phyloP scores from a whole-genome alignment of 441 rosid species.

The Gossypium lobatum region DNA sequence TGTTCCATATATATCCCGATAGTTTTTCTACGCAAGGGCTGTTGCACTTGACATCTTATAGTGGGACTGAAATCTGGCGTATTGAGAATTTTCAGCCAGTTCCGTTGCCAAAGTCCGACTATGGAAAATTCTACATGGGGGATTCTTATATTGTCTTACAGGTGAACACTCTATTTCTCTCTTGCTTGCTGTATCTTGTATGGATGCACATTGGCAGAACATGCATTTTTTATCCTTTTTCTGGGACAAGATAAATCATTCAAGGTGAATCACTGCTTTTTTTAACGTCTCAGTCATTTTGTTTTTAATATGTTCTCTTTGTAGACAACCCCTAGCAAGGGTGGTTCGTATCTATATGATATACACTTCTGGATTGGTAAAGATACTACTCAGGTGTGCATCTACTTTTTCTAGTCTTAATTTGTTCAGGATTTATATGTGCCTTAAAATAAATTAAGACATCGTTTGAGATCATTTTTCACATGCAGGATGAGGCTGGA shows the following conservation, averaged over 20 bases:
- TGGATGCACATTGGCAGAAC: not conserved
- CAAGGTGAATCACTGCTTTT: not conserved
- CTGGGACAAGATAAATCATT: not conserved
- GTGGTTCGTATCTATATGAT: slow-evolving; percentile 83
- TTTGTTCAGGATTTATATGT: not conserved
- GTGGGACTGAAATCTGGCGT: slow-evolving; percentile 98
- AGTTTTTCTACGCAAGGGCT: slow-evolving; percentile 16
- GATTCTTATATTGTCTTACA: slow-evolving; percentile 90
- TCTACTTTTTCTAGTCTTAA: not conserved
- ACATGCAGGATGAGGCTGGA: slow-evolving; percentile 91
- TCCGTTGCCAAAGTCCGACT: slow-evolving; percentile 73
- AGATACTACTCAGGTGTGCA: slow-evolving; percentile 88
- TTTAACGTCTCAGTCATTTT: not conserved
- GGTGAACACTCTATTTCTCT: slow-evolving; percentile 32
- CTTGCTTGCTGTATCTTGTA: not conserved
- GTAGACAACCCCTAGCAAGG: slow-evolving; percentile 77
- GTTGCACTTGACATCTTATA: slow-evolving; percentile 54
- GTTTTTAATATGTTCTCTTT: slow-evolving; percentile 5
- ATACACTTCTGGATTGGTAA: slow-evolving; percentile 99
- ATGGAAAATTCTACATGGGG: slow-evolving; percentile 95
- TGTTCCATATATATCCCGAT: slow-evolving; percentile 5
- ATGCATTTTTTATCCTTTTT: not conserved
- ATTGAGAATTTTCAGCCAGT: slow-evolving; percentile 90
- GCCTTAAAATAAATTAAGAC: slow-evolving; percentile 2
- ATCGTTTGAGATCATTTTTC: not conserved